These are phyloP conservation scores for Aspergillus jensenii DNA, from an alignment of 2,329 filamentous ascomycete genomes.

Conservation along the genomic window DNA sequence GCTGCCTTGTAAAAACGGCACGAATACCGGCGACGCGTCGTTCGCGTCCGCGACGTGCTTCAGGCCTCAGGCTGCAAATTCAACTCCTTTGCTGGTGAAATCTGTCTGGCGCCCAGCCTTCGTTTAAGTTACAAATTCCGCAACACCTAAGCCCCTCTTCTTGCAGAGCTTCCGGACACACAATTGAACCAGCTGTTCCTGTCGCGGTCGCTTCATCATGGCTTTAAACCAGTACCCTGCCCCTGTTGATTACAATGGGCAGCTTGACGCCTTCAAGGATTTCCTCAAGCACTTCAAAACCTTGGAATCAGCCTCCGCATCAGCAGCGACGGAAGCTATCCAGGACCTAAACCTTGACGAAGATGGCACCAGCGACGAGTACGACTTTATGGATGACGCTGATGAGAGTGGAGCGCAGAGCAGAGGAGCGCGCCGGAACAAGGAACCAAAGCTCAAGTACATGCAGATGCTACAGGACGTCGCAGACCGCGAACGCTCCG, in stretches of 20 bases:
- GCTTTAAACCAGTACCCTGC: slow-evolving; percentile 78
- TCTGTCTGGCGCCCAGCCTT: slow-evolving; percentile 8
- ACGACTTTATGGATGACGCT: slow-evolving; percentile 87
- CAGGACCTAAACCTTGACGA: slow-evolving; percentile 83
- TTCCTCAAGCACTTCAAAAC: slow-evolving; percentile 88
- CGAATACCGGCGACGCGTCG: slow-evolving; percentile 20
- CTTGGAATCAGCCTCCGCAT: slow-evolving; percentile 61
- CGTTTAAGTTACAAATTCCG: slow-evolving; percentile 12
- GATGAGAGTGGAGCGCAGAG: slow-evolving; percentile 50
- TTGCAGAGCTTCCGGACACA: slow-evolving; percentile 16
- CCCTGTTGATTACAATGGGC: slow-evolving; percentile 82
- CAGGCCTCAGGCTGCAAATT: slow-evolving; percentile 15
- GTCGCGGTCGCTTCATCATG: slow-evolving; percentile 58
- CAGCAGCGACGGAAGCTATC: slow-evolving; percentile 74
- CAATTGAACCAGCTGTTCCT: slow-evolving; percentile 20
- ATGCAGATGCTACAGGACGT: slow-evolving; percentile 83
- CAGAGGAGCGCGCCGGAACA: slow-evolving; percentile 49
- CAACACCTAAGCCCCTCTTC: slow-evolving; percentile 12
- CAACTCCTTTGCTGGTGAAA: slow-evolving; percentile 10
- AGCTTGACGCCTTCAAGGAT: slow-evolving; percentile 77
- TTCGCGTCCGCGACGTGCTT: slow-evolving; percentile 31
- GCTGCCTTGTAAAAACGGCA: neutral
- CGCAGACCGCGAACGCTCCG: slow-evolving; percentile 72
- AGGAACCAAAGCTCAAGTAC: slow-evolving; percentile 77
- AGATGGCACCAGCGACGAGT: slow-evolving; percentile 82